phyloP scores from a whole-genome alignment of 1,284 basidiomycete genomes.

The Ganoderma lingzhi region DNA sequence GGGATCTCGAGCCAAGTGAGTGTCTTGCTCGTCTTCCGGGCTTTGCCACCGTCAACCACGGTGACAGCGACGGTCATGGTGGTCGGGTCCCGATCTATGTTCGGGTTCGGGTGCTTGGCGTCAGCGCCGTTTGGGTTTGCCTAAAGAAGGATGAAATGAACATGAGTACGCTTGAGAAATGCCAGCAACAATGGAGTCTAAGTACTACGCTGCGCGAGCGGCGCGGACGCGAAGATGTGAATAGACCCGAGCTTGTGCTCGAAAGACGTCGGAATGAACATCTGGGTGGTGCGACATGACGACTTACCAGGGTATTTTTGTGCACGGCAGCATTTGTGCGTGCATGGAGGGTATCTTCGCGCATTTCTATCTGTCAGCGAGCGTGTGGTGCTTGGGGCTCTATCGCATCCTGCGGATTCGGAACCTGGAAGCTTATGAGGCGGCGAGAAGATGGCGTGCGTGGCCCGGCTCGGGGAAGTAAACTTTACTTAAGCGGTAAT shows the following conservation, averaged over 20 bases:
- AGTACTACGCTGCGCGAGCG: not conserved
- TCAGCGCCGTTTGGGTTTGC: constrained; percentile 12
- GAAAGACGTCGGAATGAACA: not conserved
- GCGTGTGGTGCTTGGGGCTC: not conserved
- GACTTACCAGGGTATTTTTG: constrained; percentile 13
- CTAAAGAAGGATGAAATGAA: not conserved
- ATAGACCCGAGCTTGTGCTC: not conserved
- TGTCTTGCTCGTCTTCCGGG: constrained; percentile 41
- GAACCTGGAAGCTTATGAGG: not conserved
- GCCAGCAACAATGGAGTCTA: not conserved
- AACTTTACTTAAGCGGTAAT: not conserved
- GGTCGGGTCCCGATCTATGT: constrained; percentile 3
- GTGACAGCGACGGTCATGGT: constrained; percentile 15
- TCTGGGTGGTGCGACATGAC: not conserved
- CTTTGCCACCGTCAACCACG: not conserved
- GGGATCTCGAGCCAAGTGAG: constrained; percentile 71
- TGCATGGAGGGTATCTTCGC: constrained; percentile 10
- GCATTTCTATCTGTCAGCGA: constrained; percentile 2
- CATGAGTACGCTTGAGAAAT: not conserved
- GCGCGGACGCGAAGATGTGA: not conserved
- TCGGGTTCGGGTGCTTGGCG: constrained; percentile 13
- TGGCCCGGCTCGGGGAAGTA: not conserved
- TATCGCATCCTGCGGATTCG: not conserved
- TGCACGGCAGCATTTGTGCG: constrained; percentile 10
- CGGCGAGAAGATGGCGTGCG: not conserved